Evolutionary conservation across 1,139 yeast species (phyloP).

Genomic region (Yamadazyma triangularis): DNA sequence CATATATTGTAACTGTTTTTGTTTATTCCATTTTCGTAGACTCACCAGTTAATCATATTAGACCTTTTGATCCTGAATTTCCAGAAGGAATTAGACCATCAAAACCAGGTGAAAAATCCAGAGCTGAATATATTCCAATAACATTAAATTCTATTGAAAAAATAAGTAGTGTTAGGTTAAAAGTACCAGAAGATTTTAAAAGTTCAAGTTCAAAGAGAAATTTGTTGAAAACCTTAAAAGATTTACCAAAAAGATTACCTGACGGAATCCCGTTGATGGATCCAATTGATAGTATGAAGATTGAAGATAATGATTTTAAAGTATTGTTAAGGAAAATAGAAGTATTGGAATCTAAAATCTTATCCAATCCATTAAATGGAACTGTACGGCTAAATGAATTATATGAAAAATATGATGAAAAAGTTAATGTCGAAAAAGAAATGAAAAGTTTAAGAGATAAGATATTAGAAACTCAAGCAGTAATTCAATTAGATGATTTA

Average conservation of each 20-base stretch:
- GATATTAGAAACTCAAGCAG: constrained; percentile 81
- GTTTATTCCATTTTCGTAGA: constrained; percentile 76
- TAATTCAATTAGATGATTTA: constrained; percentile 89
- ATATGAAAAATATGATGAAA: constrained; percentile 60
- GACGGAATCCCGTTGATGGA: constrained; percentile 88
- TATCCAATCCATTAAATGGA: constrained; percentile 64
- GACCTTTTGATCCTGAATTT: constrained; percentile 66
- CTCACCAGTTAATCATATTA: constrained; percentile 67
- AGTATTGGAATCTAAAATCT: constrained; percentile 70
- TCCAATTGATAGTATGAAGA: constrained; percentile 90
- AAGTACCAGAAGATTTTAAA: constrained; percentile 76
- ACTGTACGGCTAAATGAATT: constrained; percentile 59
- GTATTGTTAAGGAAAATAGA: constrained; percentile 70
- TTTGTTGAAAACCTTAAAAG: constrained; percentile 74
- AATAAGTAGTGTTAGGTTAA: constrained; percentile 76
- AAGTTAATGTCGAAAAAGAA: constrained; percentile 58
- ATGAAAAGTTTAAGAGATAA: constrained; percentile 59
- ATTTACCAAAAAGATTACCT: constrained; percentile 77
- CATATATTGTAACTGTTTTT: constrained; percentile 82
- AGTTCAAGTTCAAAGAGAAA: constrained; percentile 67
- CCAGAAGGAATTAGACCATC: constrained; percentile 92
- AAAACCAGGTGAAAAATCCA: constrained; percentile 60
- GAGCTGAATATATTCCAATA: constrained; percentile 78
- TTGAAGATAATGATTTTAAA: constrained; percentile 72
- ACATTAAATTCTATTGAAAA: constrained; percentile 71